Conservation (phyloP, 2,329 filamentous ascomycete genomes). For the Onygenales sp. region DNA sequence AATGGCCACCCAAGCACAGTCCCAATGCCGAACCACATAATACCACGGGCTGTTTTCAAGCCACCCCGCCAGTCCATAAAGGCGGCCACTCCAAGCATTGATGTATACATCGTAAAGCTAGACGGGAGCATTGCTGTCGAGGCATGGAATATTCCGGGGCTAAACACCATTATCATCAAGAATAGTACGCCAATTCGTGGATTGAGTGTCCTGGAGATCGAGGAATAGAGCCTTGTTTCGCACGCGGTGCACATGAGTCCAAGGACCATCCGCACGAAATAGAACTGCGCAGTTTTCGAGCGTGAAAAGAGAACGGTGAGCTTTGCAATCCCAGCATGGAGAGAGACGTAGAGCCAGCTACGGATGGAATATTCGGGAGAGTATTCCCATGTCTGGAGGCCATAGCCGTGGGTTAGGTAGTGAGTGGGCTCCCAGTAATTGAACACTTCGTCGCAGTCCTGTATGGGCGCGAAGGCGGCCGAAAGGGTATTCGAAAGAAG, state of each 20-base stretch:
- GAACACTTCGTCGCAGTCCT: slow-evolving; percentile 97
- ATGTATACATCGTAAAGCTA: slow-evolving; percentile 93
- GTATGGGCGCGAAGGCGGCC: slow-evolving; percentile 77
- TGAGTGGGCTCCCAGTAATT: slow-evolving; percentile 99
- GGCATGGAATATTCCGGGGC: slow-evolving; percentile 88
- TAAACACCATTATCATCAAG: slow-evolving; percentile 64
- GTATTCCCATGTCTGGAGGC: slow-evolving; percentile 97
- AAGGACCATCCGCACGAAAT: slow-evolving; percentile 67
- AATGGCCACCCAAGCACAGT: slow-evolving; percentile 92
- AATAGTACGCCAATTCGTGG: slow-evolving; percentile 79
- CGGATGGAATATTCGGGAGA: slow-evolving; percentile 89
- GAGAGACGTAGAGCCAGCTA: slow-evolving; percentile 80
- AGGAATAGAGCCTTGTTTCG: slow-evolving; percentile 72
- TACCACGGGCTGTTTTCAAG: slow-evolving; percentile 68
- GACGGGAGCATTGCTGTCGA: slow-evolving; percentile 81
- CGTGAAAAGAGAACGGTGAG: slow-evolving; percentile 48
- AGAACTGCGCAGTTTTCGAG: slow-evolving; percentile 61
- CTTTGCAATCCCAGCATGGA: slow-evolving; percentile 67
- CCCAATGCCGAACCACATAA: slow-evolving; percentile 83
- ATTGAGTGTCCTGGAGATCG: slow-evolving; percentile 67
- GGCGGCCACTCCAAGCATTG: slow-evolving; percentile 72
- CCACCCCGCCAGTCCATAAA: slow-evolving; percentile 87
- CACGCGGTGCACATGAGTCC: slow-evolving; percentile 69
- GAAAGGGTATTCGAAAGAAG: slow-evolving; percentile 63
- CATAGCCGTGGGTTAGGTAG: slow-evolving; percentile 86